Evolutionary conservation across 768 basidiomycete genomes (phyloP).

Genomic region (Gelatoporia subvermispora): DNA sequence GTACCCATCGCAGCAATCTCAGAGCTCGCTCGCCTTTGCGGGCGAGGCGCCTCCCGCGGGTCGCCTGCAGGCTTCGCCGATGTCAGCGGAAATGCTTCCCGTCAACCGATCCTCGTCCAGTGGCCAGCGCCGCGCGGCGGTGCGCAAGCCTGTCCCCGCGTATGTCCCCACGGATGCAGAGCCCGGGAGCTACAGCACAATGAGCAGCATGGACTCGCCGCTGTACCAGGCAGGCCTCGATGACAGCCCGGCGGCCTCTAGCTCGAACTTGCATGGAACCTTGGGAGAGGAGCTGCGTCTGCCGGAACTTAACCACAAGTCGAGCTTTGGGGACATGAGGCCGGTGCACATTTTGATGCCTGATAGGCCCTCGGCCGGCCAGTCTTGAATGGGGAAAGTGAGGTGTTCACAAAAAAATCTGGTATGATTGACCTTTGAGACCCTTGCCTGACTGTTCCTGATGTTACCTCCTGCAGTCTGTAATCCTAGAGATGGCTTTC

Average conservation of each 20-base stretch:
- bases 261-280: constrained; percentile 4
- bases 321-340: constrained; percentile 24
- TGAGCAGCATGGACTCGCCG: background rate
- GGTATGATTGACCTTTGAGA: no score
- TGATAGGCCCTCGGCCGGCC: constrained; percentile 18
- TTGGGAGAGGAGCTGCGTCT: constrained; percentile 20
- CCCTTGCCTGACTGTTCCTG: no score
- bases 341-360: constrained; percentile 25
- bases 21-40: background rate
- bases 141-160: constrained; percentile 19
- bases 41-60: background rate
- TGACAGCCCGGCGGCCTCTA: constrained; percentile 10
- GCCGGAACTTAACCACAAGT: constrained; percentile 23
- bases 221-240: background rate
- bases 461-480: constrained; percentile 5
- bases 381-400: no score
- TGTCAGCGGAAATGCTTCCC: background rate
- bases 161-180: constrained; percentile 7
- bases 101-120: constrained; percentile 11
- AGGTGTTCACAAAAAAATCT: no score
- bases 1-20: no score
- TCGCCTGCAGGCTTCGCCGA: background rate
- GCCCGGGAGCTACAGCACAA: background rate
- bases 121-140: constrained; percentile 2
- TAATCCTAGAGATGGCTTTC: background rate